Conservation (phyloP, 164 flowering plant species). For the Vitis riparia region DNA sequence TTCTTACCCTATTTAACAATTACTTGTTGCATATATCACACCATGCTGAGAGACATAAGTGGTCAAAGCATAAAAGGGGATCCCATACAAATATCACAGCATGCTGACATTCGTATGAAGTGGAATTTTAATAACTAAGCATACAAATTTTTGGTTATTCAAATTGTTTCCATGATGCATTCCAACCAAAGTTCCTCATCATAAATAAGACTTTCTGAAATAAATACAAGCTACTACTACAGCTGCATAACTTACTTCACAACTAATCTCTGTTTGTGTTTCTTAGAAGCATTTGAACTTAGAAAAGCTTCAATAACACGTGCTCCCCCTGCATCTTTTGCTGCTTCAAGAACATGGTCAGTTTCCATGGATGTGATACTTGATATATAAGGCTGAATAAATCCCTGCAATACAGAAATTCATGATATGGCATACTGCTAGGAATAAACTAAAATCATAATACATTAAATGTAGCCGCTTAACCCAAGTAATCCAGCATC, state of each 20-base stretch:
- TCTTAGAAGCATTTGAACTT: slow-evolving; percentile 56
- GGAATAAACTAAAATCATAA: background rate
- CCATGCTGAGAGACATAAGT: too few species aligned
- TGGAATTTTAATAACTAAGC: too few species aligned
- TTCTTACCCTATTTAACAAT: too few species aligned
- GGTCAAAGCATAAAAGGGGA: background rate
- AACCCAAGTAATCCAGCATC: background rate
- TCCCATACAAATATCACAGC: too few species aligned
- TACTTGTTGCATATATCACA: too few species aligned
- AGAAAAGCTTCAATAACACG: slow-evolving; percentile 87
- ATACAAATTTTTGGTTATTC: too few species aligned
- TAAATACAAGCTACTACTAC: background rate
- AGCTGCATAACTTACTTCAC: slow-evolving; percentile 49
- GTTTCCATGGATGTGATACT: slow-evolving; percentile 75
- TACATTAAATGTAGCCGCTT: background rate
- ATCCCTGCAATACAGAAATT: slow-evolving; percentile 42
- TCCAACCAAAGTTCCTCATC: too few species aligned
- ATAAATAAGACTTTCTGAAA: background rate
- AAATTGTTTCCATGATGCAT: too few species aligned
- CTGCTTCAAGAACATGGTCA: slow-evolving; percentile 56
- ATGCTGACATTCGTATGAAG: too few species aligned
- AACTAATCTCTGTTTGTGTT: slow-evolving; percentile 67
- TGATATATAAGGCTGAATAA: slow-evolving; percentile 52
- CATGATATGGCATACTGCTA: background rate
- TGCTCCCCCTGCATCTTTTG: slow-evolving; percentile 76